Conservation (phyloP, 768 basidiomycete species). For the Trichaptum fuscoviolaceum region DNA sequence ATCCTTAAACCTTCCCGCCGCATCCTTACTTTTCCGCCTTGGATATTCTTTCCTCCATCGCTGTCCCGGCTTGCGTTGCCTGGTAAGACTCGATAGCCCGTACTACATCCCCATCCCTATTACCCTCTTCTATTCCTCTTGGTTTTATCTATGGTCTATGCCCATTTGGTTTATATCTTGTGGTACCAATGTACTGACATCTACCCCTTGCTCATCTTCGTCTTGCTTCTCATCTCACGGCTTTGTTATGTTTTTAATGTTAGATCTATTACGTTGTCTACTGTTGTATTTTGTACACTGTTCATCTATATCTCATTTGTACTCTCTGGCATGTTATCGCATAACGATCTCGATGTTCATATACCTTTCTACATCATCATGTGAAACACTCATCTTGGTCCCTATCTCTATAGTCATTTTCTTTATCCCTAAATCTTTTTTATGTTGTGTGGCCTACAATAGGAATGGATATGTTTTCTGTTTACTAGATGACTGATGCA, state of each 20-base stretch:
- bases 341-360: conserved; percentile 1
- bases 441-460: background rate
- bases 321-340: background rate
- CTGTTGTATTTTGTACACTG: background rate
- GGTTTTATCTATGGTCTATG: background rate
- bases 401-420: background rate
- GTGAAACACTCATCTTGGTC: background rate
- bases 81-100: background rate
- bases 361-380: background rate
- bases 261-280: background rate
- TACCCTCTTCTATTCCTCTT: background rate
- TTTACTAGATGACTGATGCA: background rate
- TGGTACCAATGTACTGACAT: background rate
- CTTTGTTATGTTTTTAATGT: conserved; percentile 1
- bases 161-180: background rate
- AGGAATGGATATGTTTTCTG: background rate
- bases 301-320: background rate
- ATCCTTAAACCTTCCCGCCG: background rate
- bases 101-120: background rate
- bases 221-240: background rate
- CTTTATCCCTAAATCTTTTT: background rate
- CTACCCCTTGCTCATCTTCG: background rate
- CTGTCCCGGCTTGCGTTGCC: too few relatives aligned
- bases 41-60: background rate
- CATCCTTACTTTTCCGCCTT: background rate